A percentile compares a stretch with the other conserved stretches of the same genome.
Evolutionary conservation across 106 monocot species (phyloP).

Genomic region (Phalaenopsis aphrodite): DNA sequence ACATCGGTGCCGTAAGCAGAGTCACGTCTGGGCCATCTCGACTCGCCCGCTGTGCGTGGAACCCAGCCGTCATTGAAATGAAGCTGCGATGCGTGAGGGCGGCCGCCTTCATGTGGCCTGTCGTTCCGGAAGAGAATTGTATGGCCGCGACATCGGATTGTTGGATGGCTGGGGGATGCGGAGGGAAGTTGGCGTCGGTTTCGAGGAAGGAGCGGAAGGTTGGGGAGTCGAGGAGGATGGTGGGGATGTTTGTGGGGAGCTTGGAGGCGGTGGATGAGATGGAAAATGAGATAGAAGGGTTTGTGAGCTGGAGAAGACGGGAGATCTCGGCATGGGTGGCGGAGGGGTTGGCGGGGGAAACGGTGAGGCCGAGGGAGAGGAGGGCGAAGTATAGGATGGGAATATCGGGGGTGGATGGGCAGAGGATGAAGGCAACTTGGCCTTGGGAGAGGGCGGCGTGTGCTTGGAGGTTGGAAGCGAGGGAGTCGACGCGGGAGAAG

Average conservation of each 20-base stretch:
- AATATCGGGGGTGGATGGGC: constrained; percentile 31
- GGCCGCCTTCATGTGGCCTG: constrained; percentile 53
- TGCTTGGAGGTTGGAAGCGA: constrained; percentile 20
- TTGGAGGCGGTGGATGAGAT: constrained; percentile 21
- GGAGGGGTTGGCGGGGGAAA: constrained; percentile 56
- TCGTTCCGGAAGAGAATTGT: constrained; percentile 78
- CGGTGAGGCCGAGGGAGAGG: constrained; percentile 47
- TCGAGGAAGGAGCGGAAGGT: constrained; percentile 31
- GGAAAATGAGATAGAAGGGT: constrained; percentile 33
- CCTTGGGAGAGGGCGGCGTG: constrained; percentile 21
- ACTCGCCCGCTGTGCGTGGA: constrained; percentile 4
- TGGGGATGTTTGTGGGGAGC: constrained; percentile 24
- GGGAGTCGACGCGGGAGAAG: constrained; percentile 21
- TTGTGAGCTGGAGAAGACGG: constrained; percentile 31
- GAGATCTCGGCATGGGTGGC: constrained; percentile 46
- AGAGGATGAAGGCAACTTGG: constrained; percentile 43
- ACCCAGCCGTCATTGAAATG: constrained; percentile 41
- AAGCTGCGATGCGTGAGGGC: constrained; percentile 55
- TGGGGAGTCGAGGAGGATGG: constrained; percentile 41
- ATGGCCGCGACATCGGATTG: constrained; percentile 58
- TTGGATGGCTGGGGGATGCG: not conserved
- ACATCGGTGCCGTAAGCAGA: constrained; percentile 53
- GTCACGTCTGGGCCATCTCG: not conserved
- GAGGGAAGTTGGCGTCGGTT: not conserved
- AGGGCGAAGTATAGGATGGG: constrained; percentile 58